These are phyloP conservation scores for Halocafeteria seosinensis DNA, from an alignment of 108 stramenopile species.

Conservation along the genomic window DNA sequence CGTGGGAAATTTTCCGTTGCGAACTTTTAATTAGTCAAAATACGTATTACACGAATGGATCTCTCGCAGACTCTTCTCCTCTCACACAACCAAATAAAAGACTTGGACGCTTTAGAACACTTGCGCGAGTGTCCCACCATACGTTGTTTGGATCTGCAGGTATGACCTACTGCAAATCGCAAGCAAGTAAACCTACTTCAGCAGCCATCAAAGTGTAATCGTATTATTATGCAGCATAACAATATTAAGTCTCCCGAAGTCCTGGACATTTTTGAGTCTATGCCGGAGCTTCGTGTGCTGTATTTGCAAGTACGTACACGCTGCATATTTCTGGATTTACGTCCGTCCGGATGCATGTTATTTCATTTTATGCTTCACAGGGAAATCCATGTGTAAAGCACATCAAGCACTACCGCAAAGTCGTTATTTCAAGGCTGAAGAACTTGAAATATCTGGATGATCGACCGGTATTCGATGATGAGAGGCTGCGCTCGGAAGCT, in stretches of 20 bases:
- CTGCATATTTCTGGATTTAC: neutral
- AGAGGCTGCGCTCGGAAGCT: constrained; percentile 41
- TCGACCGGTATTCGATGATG: constrained; percentile 50
- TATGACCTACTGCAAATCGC: no score
- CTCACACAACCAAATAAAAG: constrained; percentile 31
- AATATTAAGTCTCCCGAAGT: constrained; percentile 36
- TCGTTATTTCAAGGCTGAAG: constrained; percentile 31
- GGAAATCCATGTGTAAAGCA: constrained; percentile 52
- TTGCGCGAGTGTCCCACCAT: constrained; percentile 18
- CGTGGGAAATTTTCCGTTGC: no score
- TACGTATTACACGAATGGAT: no score
- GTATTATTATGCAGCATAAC: no score
- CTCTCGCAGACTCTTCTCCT: constrained; percentile 38
- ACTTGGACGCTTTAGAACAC: constrained; percentile 25
- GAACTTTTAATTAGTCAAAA: no score
- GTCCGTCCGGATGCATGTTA: no score
- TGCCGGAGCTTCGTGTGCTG: constrained; percentile 44
- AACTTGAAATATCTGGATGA: constrained; percentile 48
- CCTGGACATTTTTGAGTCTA: constrained; percentile 22
- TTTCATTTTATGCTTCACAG: no score
- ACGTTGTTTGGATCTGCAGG: constrained; percentile 44
- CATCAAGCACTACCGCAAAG: constrained; percentile 51
- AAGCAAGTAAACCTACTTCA: no score
- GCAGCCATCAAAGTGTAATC: no score
- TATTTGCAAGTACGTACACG: constrained; percentile 28